These are phyloP conservation scores for Trypanosoma platydactyli DNA, from an alignment of 208 protist genomes.

Conservation along the genomic window DNA sequence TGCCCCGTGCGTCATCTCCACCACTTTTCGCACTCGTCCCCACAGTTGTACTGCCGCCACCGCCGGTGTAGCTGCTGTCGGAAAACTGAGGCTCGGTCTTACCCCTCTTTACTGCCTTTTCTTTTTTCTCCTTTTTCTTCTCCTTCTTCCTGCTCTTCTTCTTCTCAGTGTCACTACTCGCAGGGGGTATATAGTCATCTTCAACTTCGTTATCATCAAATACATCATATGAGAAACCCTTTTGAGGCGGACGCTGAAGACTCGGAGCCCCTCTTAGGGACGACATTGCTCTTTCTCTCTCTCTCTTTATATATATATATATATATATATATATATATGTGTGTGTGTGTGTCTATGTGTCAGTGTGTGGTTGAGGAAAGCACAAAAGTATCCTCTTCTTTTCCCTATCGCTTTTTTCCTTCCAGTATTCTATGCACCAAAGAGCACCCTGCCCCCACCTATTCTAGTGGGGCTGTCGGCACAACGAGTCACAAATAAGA, in stretches of 20 bases:
- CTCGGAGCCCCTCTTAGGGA: slow-evolving; percentile 63
- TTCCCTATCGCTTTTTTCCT: too few species aligned
- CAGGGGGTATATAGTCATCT: slow-evolving; percentile 49
- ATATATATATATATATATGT: neutral
- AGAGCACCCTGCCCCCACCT: too few species aligned
- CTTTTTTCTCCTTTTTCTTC: slow-evolving; percentile 4
- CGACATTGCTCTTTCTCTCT: slow-evolving; percentile 21
- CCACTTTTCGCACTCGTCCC: slow-evolving; percentile 4
- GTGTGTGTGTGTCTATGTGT: neutral
- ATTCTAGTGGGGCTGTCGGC: too few species aligned
- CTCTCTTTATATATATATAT: slow-evolving; percentile 12
- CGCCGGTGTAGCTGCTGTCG: neutral
- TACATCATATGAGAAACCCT: slow-evolving; percentile 44
- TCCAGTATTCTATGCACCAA: too few species aligned
- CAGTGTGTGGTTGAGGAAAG: too few species aligned
- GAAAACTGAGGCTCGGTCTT: slow-evolving; percentile 9
- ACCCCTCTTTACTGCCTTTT: slow-evolving; percentile 26
- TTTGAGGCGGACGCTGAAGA: slow-evolving; percentile 30
- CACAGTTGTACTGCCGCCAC: neutral
- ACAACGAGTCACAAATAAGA: too few species aligned
- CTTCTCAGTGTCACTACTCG: slow-evolving; percentile 20
- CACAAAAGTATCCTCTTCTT: too few species aligned
- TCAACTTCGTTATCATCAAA: slow-evolving; percentile 31
- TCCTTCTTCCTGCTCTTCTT: slow-evolving; percentile 31
- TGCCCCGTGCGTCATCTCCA: neutral